Evolutionary conservation across 73 alveolate genomes (phyloP).

Genomic region (Durusdinium trenchii): DNA sequence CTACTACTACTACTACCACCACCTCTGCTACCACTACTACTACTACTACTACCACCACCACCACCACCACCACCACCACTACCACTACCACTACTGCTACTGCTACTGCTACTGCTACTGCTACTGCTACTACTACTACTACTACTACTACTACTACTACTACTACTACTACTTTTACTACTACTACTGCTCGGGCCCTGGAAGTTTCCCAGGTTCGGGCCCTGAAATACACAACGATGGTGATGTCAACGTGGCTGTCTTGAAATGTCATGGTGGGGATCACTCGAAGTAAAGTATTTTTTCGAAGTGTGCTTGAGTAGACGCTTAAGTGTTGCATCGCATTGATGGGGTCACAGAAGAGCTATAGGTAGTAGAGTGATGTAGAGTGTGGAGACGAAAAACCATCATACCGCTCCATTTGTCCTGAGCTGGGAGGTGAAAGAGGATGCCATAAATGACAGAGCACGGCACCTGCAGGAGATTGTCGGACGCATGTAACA

Average conservation of each 20-base stretch:
- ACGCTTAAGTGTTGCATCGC: too few species aligned
- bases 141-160: not conserved
- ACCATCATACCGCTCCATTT: too few species aligned
- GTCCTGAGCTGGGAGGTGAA: too few species aligned
- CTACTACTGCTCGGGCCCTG: slow-evolving; percentile 4
- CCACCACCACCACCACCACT: not conserved
- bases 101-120: not conserved
- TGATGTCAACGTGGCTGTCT: too few species aligned
- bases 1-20: not conserved
- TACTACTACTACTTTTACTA: not conserved
- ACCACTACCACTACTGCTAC: not conserved
- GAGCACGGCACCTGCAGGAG: slow-evolving; percentile 74
- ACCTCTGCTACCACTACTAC: not conserved
- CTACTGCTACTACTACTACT: not conserved
- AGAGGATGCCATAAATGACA: slow-evolving; percentile 84
- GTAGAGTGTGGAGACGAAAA: too few species aligned
- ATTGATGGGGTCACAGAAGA: too few species aligned
- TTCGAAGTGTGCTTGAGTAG: too few species aligned
- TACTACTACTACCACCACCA: not conserved
- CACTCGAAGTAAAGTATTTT: too few species aligned
- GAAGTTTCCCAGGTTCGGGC: too few species aligned
- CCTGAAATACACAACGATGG: too few species aligned
- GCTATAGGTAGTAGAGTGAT: too few species aligned
- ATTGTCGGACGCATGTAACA: not conserved
- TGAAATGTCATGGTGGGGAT: too few species aligned